phyloP scores from a whole-genome alignment of 2,329 filamentous ascomycete species.

The Pseudogymnoascus pannorum region DNA sequence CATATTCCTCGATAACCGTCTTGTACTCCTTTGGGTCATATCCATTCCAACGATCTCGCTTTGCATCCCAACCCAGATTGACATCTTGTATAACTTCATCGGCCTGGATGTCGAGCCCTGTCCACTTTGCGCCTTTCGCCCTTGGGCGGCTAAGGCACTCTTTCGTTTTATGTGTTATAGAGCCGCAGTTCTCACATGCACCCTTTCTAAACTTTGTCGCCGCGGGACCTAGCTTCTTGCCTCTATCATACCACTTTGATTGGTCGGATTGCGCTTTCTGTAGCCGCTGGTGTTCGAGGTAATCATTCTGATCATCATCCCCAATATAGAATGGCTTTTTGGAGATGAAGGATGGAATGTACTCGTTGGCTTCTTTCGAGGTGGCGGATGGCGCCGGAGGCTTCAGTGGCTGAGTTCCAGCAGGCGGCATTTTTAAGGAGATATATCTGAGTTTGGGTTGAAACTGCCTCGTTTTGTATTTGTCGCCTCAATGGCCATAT shows the following conservation, averaged over 20 bases:
- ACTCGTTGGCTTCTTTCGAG: slow-evolving; percentile 90
- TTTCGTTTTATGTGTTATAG: slow-evolving; percentile 92
- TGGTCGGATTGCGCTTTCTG: slow-evolving; percentile 58
- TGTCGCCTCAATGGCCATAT: not conserved
- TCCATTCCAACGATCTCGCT: slow-evolving; percentile 97
- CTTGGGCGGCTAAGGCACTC: slow-evolving; percentile 86
- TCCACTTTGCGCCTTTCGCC: slow-evolving; percentile 85
- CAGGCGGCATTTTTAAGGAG: slow-evolving; percentile 33
- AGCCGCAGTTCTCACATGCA: slow-evolving; percentile 96
- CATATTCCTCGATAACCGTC: slow-evolving; percentile 81
- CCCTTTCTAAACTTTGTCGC: slow-evolving; percentile 97
- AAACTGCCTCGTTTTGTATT: not conserved
- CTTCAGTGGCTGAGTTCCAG: slow-evolving; percentile 27
- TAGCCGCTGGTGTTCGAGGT: slow-evolving; percentile 90
- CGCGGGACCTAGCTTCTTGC: slow-evolving; percentile 73
- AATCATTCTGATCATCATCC: slow-evolving; percentile 73
- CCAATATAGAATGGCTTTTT: slow-evolving; percentile 94
- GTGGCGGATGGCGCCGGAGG: slow-evolving; percentile 34
- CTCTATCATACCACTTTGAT: slow-evolving; percentile 89
- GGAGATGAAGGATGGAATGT: slow-evolving; percentile 96
- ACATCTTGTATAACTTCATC: slow-evolving; percentile 85
- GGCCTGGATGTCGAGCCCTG: slow-evolving; percentile 85
- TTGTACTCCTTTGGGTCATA: slow-evolving; percentile 85
- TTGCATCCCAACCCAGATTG: slow-evolving; percentile 89
- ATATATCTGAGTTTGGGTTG: not conserved